A percentile compares a stretch with the other conserved stretches of the same genome.
Evolutionary conservation across 1,139 yeast species (phyloP).

Genomic region (Taphrina deformans): DNA sequence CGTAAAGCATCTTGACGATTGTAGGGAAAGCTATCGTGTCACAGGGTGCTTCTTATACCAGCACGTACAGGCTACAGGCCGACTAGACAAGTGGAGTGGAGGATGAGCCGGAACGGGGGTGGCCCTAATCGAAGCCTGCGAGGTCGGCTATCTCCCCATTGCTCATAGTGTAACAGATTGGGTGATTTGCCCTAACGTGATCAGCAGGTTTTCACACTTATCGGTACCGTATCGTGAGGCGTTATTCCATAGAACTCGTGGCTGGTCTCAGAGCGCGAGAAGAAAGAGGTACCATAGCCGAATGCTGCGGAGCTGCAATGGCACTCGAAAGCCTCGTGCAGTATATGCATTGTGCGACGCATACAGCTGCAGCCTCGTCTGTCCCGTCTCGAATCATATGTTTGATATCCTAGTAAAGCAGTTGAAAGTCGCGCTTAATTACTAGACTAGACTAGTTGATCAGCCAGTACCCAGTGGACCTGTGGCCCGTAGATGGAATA

Average conservation of each 20-base stretch:
- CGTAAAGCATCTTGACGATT: slow-evolving; percentile 2
- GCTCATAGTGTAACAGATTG: slow-evolving; percentile 1
- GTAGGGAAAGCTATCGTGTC: background rate
- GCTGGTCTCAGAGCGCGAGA: background rate
- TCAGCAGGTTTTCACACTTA: slow-evolving; percentile 7
- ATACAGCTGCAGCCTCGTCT: too few species aligned
- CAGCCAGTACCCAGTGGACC: too few species aligned
- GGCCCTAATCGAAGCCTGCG: background rate
- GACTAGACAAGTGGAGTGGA: background rate
- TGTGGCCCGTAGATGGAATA: too few species aligned
- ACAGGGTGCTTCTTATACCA: background rate
- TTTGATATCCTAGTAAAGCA: too few species aligned
- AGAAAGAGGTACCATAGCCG: too few species aligned
- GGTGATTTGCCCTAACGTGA: slow-evolving; percentile 4
- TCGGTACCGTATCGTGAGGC: background rate
- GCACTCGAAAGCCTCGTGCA: too few species aligned
- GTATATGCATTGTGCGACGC: too few species aligned
- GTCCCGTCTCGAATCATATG: too few species aligned
- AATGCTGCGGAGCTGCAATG: too few species aligned
- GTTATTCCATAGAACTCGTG: background rate
- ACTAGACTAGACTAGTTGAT: too few species aligned
- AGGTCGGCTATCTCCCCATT: background rate
- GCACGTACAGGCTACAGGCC: background rate
- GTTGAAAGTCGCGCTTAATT: too few species aligned
- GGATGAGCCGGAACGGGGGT: slow-evolving; percentile 16